These are phyloP conservation scores for Starmerella davenportii DNA, from an alignment of 805 yeast genomes.

Conservation along the genomic window DNA sequence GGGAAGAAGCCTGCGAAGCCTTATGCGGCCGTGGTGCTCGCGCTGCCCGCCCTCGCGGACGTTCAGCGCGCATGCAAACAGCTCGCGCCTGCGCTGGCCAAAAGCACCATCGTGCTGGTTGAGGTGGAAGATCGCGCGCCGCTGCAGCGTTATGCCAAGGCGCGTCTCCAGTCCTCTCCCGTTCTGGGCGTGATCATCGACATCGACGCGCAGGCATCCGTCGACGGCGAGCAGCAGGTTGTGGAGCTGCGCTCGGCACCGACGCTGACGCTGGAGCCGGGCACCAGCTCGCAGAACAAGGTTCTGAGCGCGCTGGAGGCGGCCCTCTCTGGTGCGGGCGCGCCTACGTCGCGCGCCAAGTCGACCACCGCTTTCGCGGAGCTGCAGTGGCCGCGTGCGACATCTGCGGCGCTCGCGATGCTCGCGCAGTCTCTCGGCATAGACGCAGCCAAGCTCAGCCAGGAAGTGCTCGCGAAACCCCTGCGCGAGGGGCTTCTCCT, in stretches of 20 bases:
- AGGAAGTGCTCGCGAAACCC: slow-evolving; percentile 70
- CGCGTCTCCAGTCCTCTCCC: slow-evolving; percentile 9
- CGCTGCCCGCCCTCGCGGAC: slow-evolving; percentile 16
- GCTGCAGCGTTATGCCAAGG: slow-evolving; percentile 16
- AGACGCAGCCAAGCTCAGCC: slow-evolving; percentile 37
- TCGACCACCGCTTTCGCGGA: slow-evolving; percentile 37
- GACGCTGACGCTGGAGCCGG: slow-evolving; percentile 13
- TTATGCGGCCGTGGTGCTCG: slow-evolving; percentile 13
- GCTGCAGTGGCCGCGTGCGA: slow-evolving; percentile 68
- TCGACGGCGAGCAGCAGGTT: background rate
- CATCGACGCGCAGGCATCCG: slow-evolving; percentile 15
- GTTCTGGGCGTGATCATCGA: slow-evolving; percentile 17
- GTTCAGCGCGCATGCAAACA: slow-evolving; percentile 18
- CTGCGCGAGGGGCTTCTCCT: slow-evolving; percentile 59
- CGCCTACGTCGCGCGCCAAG: slow-evolving; percentile 11
- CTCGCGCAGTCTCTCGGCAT: slow-evolving; percentile 56
- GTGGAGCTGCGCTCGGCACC: background rate
- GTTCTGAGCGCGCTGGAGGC: slow-evolving; percentile 6
- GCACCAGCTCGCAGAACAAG: slow-evolving; percentile 1
- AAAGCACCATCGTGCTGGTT: slow-evolving; percentile 14
- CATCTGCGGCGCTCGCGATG: slow-evolving; percentile 68
- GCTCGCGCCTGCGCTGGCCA: slow-evolving; percentile 13
- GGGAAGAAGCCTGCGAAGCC: slow-evolving; percentile 6
- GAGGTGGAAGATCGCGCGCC: slow-evolving; percentile 18
- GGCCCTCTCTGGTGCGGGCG: slow-evolving; percentile 11